phyloP scores from a whole-genome alignment of 257 asterid genomes.

The Parsonsia alboflavescens region DNA sequence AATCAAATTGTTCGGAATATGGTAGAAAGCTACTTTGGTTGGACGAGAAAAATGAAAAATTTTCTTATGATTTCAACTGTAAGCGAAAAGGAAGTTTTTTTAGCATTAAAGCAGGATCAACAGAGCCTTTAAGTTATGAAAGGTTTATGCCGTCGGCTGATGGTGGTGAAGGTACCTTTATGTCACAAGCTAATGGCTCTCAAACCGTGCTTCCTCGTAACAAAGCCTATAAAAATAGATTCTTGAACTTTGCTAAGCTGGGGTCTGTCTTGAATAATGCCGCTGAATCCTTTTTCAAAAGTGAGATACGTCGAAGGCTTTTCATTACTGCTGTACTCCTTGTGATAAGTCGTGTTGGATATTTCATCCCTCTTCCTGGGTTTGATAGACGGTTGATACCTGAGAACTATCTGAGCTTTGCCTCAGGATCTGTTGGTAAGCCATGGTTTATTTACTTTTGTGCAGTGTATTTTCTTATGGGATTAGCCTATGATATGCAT shows the following conservation, averaged over 20 bases:
- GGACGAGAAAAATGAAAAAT: constrained; percentile 24
- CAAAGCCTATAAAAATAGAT: constrained; percentile 60
- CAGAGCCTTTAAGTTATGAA: constrained; percentile 44
- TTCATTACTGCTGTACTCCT: constrained; percentile 76
- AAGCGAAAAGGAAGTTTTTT: constrained; percentile 18
- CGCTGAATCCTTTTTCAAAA: constrained; percentile 89
- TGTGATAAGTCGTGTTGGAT: constrained; percentile 78
- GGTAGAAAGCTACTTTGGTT: constrained; percentile 26
- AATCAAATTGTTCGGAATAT: constrained; percentile 24
- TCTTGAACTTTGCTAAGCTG: constrained; percentile 53
- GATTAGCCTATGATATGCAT: neutral
- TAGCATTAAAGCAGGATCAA: constrained; percentile 43
- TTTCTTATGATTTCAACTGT: constrained; percentile 12
- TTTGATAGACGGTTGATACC: constrained; percentile 93
- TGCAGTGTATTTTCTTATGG: neutral
- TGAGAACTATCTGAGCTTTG: constrained; percentile 76
- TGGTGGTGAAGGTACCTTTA: constrained; percentile 23
- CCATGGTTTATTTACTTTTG: neutral
- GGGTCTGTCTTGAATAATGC: constrained; percentile 74
- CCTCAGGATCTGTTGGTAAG: constrained; percentile 86
- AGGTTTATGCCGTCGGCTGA: constrained; percentile 30
- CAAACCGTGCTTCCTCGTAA: constrained; percentile 29
- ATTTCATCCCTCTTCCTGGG: constrained; percentile 92
- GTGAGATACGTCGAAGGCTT: constrained; percentile 92
- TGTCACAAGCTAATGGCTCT: constrained; percentile 17